Percentiles rank a stretch among this genome's conserved stretches.
phyloP scores from a whole-genome alignment of 2,329 filamentous ascomycete genomes.

The Cercospora beticola region DNA sequence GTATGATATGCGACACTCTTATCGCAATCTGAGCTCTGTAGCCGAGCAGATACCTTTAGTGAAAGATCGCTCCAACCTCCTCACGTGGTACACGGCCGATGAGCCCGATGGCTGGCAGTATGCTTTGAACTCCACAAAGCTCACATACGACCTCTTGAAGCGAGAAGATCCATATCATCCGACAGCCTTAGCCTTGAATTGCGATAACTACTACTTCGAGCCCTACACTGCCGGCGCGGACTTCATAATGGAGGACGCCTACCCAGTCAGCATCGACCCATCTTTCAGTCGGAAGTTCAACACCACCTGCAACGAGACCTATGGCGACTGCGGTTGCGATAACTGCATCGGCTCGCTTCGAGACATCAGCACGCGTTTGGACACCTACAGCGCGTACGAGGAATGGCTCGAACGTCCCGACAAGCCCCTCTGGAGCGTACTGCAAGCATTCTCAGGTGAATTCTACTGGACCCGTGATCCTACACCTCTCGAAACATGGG shows the following conservation, averaged over 20 bases:
- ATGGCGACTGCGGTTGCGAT: constrained; percentile 65
- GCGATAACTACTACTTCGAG: constrained; percentile 60
- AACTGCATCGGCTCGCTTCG: constrained; percentile 55
- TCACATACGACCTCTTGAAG: constrained; percentile 49
- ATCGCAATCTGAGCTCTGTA: constrained; percentile 42
- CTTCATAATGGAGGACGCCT: constrained; percentile 61
- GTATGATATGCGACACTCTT: constrained; percentile 49
- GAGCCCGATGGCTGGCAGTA: constrained; percentile 59
- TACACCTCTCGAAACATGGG: constrained; percentile 47
- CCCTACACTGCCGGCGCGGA: constrained; percentile 57
- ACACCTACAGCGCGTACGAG: constrained; percentile 45
- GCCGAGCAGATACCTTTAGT: constrained; percentile 41
- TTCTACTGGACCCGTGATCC: constrained; percentile 52
- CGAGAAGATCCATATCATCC: constrained; percentile 62
- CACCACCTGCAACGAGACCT: constrained; percentile 58
- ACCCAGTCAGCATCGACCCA: constrained; percentile 59
- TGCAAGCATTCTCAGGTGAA: constrained; percentile 52
- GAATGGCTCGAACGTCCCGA: constrained; percentile 38
- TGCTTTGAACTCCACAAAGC: constrained; percentile 50
- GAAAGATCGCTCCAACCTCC: constrained; percentile 39
- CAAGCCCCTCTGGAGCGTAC: constrained; percentile 53
- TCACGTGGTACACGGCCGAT: constrained; percentile 53
- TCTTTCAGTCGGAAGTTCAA: constrained; percentile 55
- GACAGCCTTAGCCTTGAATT: constrained; percentile 60
- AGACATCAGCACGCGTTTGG: constrained; percentile 52